Conservation (phyloP, 2,329 filamentous ascomycete genomes). For the Neonectria magnoliae region DNA sequence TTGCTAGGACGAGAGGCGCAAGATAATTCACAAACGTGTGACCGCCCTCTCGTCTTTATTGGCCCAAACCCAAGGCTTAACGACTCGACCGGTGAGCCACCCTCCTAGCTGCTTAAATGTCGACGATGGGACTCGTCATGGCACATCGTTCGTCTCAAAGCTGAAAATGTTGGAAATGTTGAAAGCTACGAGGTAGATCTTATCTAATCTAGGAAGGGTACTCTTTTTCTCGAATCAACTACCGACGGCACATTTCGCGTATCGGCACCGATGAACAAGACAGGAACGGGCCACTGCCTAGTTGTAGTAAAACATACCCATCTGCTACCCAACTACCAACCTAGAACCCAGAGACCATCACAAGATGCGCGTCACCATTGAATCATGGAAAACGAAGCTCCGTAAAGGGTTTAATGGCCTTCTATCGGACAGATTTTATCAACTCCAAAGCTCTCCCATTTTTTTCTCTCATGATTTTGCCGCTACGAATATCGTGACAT, state of each 20-base stretch:
- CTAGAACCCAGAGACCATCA: not conserved
- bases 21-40: not conserved
- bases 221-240: not conserved
- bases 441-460: slow-evolving; percentile 49
- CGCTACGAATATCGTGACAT: slow-evolving; percentile 47
- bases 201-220: not conserved
- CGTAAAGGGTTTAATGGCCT: slow-evolving; percentile 41
- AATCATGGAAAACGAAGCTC: slow-evolving; percentile 3
- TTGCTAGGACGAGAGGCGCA: not conserved
- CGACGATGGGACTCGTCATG: not conserved
- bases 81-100: not conserved
- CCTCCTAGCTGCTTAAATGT: not conserved
- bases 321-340: too few relatives aligned
- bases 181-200: not conserved
- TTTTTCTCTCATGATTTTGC: slow-evolving; percentile 46
- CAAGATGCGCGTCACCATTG: not conserved
- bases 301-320: not conserved
- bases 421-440: slow-evolving; percentile 50
- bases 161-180: not conserved
- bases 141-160: not conserved
- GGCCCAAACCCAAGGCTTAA: not conserved
- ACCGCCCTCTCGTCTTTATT: not conserved
- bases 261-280: not conserved
- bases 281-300: not conserved
- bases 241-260: slow-evolving; percentile 2